Conservation (phyloP, 495 filamentous ascomycete genomes). For the Barbatosphaeria neglecta region DNA sequence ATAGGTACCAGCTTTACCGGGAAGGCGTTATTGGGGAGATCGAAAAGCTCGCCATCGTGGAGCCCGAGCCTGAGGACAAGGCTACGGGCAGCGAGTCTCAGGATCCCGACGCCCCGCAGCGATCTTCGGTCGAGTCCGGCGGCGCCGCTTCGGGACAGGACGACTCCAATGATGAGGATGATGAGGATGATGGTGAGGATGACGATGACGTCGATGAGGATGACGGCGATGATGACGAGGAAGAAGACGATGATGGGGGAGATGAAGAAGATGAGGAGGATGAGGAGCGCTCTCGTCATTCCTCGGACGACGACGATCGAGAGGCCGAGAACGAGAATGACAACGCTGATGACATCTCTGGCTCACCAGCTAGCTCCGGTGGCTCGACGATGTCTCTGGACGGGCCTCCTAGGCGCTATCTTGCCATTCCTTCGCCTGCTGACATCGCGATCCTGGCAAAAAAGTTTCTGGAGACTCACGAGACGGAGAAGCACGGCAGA, state of each 20-base stretch:
- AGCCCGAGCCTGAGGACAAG: conserved; percentile 19
- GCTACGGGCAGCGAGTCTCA: conserved; percentile 4
- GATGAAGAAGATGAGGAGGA: conserved; percentile 48
- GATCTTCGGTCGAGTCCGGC: conserved; percentile 1
- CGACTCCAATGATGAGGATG: conserved; percentile 25
- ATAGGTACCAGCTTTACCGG: conserved; percentile 92
- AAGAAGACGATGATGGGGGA: conserved; percentile 43
- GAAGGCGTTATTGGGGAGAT: conserved; percentile 95
- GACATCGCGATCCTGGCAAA: conserved; percentile 65
- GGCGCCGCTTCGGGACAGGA: conserved; percentile 9
- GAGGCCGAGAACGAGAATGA: conserved; percentile 45
- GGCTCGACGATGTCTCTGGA: conserved; percentile 47
- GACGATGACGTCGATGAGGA: conserved; percentile 30
- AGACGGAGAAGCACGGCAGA: conserved; percentile 57
- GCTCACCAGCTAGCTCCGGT: conserved; percentile 54
- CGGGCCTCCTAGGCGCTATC: conserved; percentile 29
- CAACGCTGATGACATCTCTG: conserved; percentile 50
- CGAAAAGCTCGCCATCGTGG: conserved; percentile 51
- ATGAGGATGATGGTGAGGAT: conserved; percentile 33
- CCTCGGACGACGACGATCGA: conserved; percentile 15
- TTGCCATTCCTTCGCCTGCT: conserved; percentile 53
- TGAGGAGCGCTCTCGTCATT: conserved; percentile 7
- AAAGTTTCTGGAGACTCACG: conserved; percentile 71
- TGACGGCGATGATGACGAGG: conserved; percentile 37
- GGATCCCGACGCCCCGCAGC: neutral